These are phyloP conservation scores for Cladosporium sp. DNA, from an alignment of 2,329 filamentous ascomycete species.

Conservation along the genomic window DNA sequence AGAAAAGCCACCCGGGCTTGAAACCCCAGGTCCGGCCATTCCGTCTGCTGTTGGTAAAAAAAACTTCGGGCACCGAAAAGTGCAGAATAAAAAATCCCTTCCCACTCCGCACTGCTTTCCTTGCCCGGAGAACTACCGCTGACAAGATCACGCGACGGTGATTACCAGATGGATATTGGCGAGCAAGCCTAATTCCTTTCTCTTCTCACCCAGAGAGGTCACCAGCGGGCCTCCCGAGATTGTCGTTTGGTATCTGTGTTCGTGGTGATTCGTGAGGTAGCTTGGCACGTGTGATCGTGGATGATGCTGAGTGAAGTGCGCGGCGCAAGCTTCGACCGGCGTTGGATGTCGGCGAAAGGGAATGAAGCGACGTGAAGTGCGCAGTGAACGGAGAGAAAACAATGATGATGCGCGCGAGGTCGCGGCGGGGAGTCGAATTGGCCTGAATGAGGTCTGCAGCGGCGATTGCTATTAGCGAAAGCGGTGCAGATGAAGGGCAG, in stretches of 20 bases:
- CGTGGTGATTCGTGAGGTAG: constrained; percentile 4
- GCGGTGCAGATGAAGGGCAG: not conserved
- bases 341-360: not conserved
- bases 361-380: not conserved
- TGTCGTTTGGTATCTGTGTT: not conserved
- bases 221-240: not conserved
- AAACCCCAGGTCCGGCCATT: constrained; percentile 14
- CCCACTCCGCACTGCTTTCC: not conserved
- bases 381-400: not conserved
- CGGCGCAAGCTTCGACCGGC: not conserved
- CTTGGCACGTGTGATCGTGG: not conserved
- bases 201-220: constrained; percentile 8
- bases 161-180: not conserved
- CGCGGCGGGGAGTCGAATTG: not conserved
- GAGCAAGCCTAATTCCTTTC: not conserved
- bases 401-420: constrained; percentile 3
- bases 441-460: constrained; percentile 4
- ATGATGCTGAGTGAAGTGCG: not conserved
- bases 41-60: not conserved
- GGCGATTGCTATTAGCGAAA: constrained; percentile 12
- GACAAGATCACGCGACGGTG: not conserved
- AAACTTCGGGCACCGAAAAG: not conserved
- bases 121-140: not conserved
- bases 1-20: constrained; percentile 58
- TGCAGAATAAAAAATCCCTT: not conserved